A percentile compares a stretch with the other conserved stretches of the same genome.
These are phyloP conservation scores for Xenoacremonium recifei DNA, from an alignment of 2,329 filamentous ascomycete genomes.

Conservation along the genomic window DNA sequence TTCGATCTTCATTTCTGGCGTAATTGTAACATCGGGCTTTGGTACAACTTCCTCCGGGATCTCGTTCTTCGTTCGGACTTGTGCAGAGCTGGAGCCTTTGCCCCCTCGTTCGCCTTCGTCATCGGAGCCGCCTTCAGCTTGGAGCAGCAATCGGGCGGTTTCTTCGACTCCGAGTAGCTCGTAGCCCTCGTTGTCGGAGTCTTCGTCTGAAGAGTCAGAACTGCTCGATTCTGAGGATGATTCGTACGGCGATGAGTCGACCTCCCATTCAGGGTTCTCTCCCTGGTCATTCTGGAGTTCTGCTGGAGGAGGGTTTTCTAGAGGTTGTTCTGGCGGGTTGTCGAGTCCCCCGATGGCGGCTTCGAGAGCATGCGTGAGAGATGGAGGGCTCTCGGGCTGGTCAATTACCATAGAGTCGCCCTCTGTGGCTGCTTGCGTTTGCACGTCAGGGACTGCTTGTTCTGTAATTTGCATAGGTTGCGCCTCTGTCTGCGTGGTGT, in stretches of 20 bases:
- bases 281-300: conserved; percentile 32
- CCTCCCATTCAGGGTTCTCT: conserved; percentile 77
- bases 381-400: conserved; percentile 33
- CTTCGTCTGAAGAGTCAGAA: conserved; percentile 61
- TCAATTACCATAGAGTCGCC: conserved; percentile 36
- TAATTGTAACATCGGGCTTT: conserved; percentile 78
- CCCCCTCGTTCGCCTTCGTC: conserved; percentile 62
- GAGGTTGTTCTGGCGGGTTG: conserved; percentile 12
- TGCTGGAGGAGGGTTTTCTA: conserved; percentile 9
- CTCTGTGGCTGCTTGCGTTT: conserved; percentile 20
- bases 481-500: conserved; percentile 3
- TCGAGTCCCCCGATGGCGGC: conserved; percentile 41
- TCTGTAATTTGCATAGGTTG: conserved; percentile 2
- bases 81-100: conserved; percentile 37
- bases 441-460: conserved; percentile 1
- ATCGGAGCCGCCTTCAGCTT: conserved; percentile 75
- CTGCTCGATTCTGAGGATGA: conserved; percentile 61
- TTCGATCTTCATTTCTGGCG: conserved; percentile 71
- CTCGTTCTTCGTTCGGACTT: conserved; percentile 83
- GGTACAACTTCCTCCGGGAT: conserved; percentile 59
- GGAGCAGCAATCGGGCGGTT: conserved; percentile 81
- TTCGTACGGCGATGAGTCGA: conserved; percentile 73
- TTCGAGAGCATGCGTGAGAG: conserved; percentile 42
- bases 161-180: conserved; percentile 78
- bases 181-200: conserved; percentile 62